A percentile compares a stretch with the other conserved stretches of the same genome.
Evolutionary conservation across 2,329 filamentous ascomycete genomes (phyloP).

Genomic region (Colletotrichum sp.): DNA sequence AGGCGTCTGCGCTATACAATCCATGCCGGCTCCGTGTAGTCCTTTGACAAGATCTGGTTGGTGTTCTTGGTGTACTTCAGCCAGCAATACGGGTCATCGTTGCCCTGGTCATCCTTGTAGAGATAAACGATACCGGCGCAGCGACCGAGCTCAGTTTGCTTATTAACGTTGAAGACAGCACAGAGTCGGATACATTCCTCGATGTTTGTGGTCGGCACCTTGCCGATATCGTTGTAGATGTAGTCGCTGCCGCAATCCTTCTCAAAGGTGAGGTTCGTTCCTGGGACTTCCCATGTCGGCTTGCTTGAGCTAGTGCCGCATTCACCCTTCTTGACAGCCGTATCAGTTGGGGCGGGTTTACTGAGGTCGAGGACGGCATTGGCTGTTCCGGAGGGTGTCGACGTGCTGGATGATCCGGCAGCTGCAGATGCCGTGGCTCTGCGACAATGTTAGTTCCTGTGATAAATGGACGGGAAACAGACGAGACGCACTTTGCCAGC

Average conservation of each 20-base stretch:
- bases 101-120: background rate
- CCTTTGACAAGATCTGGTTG: background rate
- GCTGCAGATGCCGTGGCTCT: background rate
- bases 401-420: background rate
- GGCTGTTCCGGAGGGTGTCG: background rate
- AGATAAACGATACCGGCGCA: conserved; percentile 11
- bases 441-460: background rate
- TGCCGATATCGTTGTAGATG: conserved; percentile 8
- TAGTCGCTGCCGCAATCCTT: conserved; percentile 17
- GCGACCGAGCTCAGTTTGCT: conserved; percentile 2
- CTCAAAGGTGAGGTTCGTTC: conserved; percentile 12
- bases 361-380: background rate
- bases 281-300: conserved; percentile 7
- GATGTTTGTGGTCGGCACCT: conserved; percentile 9
- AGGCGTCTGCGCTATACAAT: background rate
- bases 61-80: conserved; percentile 16
- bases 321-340: background rate
- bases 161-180: conserved; percentile 8
- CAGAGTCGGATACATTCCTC: conserved; percentile 14
- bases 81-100: conserved; percentile 10
- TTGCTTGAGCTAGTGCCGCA: background rate
- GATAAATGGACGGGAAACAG: too few species aligned
- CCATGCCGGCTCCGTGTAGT: conserved; percentile 14
- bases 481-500: background rate
- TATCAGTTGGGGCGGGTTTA: conserved; percentile 8